Conservation (phyloP, 2,329 filamentous ascomycete species). For the Ascocoryne sarcoides region DNA sequence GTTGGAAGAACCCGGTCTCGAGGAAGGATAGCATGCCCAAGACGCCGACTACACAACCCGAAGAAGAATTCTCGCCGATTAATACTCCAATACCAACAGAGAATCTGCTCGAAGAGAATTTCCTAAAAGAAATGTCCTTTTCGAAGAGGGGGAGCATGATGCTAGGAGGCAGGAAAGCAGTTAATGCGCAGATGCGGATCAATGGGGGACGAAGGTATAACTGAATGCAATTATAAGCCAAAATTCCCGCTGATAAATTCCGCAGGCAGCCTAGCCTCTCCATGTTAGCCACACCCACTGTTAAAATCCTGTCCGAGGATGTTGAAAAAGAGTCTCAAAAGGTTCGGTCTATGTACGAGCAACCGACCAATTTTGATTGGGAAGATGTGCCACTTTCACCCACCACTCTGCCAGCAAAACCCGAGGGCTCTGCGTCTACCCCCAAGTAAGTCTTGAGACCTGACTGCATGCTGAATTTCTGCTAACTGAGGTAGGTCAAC, state of each 20-base stretch:
- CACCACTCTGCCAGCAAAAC: constrained; percentile 3
- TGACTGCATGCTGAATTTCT: constrained; percentile 2
- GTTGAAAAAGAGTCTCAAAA: constrained; percentile 28
- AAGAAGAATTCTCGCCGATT: constrained; percentile 41
- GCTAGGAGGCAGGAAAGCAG: constrained; percentile 40
- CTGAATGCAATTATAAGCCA: constrained; percentile 1
- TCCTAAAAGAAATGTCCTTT: constrained; percentile 48
- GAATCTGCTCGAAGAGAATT: constrained; percentile 48
- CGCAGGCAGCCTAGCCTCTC: constrained; percentile 25
- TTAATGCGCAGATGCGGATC: constrained; percentile 18
- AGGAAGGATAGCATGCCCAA: neutral
- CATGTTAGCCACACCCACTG: constrained; percentile 19
- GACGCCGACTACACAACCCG: constrained; percentile 1
- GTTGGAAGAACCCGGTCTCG: constrained; percentile 1
- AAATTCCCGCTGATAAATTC: constrained; percentile 8
- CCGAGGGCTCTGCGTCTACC: neutral
- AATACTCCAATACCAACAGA: constrained; percentile 48
- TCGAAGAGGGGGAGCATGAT: constrained; percentile 57
- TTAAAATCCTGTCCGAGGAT: constrained; percentile 23
- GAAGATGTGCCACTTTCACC: constrained; percentile 14
- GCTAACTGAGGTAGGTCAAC: constrained; percentile 16
- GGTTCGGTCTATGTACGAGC: constrained; percentile 30
- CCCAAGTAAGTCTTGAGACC: neutral
- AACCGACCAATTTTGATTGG: constrained; percentile 20
- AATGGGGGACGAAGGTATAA: constrained; percentile 19